A percentile compares a stretch with the other conserved stretches of the same genome.
phyloP scores from a whole-genome alignment of 2,329 filamentous ascomycete species.

The Aspergillus nomiae region DNA sequence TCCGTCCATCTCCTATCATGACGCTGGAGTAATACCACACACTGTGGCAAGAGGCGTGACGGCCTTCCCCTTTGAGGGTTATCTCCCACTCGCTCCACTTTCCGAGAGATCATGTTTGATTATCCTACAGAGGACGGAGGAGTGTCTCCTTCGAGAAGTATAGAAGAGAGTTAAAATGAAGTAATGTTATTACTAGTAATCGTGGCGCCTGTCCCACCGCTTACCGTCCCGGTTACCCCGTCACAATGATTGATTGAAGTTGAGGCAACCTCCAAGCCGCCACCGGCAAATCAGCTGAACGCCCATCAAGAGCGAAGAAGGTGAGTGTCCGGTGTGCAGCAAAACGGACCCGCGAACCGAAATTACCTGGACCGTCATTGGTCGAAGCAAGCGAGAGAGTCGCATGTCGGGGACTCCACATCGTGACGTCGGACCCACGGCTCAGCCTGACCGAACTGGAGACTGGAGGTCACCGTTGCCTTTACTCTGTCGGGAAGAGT shows the following conservation, averaged over 20 bases:
- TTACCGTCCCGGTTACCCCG: background rate
- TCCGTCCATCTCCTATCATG: no score
- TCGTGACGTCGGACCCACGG: conserved; percentile 3
- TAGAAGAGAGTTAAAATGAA: background rate
- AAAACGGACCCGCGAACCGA: background rate
- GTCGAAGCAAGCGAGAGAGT: background rate
- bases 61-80: background rate
- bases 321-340: background rate
- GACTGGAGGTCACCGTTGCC: background rate
- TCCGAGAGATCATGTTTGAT: background rate
- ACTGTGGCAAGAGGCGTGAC: conserved; percentile 1
- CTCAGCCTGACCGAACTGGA: background rate
- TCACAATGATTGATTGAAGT: background rate
- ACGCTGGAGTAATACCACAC: background rate
- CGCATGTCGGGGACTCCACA: background rate
- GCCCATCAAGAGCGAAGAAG: background rate
- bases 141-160: background rate
- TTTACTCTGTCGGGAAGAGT: conserved; percentile 21
- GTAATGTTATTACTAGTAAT: background rate
- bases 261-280: background rate
- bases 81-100: background rate
- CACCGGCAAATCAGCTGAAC: background rate
- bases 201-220: background rate
- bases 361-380: background rate
- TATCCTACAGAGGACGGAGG: background rate